Conservation (phyloP, 371 early-diverging fungal species). For the Chytridium lagenaria region DNA sequence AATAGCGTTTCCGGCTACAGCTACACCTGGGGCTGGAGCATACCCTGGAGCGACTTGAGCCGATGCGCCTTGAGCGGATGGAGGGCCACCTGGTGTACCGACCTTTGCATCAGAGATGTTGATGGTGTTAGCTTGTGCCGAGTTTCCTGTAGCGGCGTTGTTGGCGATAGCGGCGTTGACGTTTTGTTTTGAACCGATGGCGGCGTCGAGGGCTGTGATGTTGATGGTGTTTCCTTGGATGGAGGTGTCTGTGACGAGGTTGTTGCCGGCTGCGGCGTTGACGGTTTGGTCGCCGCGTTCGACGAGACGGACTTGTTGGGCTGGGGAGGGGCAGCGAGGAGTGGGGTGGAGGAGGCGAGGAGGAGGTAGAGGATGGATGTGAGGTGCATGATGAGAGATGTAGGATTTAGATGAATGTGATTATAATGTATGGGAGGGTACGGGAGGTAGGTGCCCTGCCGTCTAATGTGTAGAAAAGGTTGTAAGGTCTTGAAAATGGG, state of each 20-base stretch:
- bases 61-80: neutral
- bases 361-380: neutral
- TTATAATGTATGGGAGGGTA: neutral
- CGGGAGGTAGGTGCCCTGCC: neutral
- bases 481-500: too few species aligned
- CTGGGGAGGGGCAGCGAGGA: constrained; percentile 6
- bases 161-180: neutral
- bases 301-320: neutral
- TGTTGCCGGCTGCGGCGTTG: neutral
- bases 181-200: neutral
- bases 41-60: neutral
- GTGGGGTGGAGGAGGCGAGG: neutral
- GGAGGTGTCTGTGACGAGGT: neutral
- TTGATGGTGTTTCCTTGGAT: constrained; percentile 10
- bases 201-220: neutral
- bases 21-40: neutral
- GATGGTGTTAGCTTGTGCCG: neutral
- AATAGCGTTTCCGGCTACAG: neutral
- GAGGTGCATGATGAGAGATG: neutral
- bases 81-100: neutral
- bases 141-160: neutral
- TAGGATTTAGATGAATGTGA: neutral
- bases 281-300: constrained; percentile 7
- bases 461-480: too few species aligned
- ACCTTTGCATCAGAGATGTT: neutral